A percentile compares a stretch with the other conserved stretches of the same genome.
Evolutionary conservation across 495 filamentous ascomycete species (phyloP).

Genomic region (Hyphodiscus hymeniophilus): DNA sequence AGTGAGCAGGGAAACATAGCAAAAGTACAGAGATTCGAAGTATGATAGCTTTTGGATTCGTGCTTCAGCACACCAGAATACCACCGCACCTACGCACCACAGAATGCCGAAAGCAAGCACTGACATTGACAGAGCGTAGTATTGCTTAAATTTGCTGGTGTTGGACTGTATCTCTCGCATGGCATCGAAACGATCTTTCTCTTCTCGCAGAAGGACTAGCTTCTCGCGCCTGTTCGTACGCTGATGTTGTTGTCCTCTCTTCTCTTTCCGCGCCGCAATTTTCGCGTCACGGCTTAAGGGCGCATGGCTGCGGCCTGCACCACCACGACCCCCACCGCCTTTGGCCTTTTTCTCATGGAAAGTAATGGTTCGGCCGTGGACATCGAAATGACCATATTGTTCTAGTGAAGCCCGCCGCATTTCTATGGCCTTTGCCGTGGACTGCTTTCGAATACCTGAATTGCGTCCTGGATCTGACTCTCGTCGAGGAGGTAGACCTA

Average conservation of each 20-base stretch:
- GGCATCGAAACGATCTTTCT: constrained; percentile 63
- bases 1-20: constrained; percentile 65
- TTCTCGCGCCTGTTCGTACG: constrained; percentile 44
- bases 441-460: constrained; percentile 6
- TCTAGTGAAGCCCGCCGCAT: constrained; percentile 23
- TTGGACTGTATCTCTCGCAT: constrained; percentile 67
- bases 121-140: constrained; percentile 51
- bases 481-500: constrained; percentile 30
- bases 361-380: constrained; percentile 28
- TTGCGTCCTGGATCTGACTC: background rate
- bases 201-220: constrained; percentile 40
- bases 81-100: constrained; percentile 65
- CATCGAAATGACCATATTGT: constrained; percentile 28
- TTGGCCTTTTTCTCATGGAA: constrained; percentile 25
- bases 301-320: constrained; percentile 10
- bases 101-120: constrained; percentile 48
- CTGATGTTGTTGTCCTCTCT: constrained; percentile 44
- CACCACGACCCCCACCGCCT: constrained; percentile 13
- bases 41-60: constrained; percentile 51
- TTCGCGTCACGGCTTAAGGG: constrained; percentile 21
- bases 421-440: constrained; percentile 1
- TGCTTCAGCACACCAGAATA: constrained; percentile 45
- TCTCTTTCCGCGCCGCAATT: constrained; percentile 36
- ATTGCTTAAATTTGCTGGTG: constrained; percentile 54
- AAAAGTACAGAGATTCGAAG: constrained; percentile 66